Conservation (phyloP, 306 rosid genomes). For the Cicer judaicum region DNA sequence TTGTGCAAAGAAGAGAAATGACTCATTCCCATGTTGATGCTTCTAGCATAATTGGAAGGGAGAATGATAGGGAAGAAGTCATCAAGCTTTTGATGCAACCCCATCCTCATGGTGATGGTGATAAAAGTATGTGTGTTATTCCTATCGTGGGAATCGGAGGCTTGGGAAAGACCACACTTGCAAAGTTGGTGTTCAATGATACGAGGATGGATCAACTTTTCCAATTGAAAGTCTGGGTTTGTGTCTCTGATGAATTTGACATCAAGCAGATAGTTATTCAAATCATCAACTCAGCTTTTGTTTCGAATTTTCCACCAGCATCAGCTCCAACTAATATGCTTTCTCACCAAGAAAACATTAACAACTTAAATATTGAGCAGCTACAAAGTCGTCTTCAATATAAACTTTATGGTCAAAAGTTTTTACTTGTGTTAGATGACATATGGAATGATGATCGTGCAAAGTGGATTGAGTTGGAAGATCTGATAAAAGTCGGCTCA, state of each 20-base stretch:
- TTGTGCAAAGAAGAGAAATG: background rate
- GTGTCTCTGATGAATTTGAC: constrained; percentile 5
- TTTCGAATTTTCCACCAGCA: background rate
- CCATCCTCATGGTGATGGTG: background rate
- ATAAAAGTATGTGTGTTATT: background rate
- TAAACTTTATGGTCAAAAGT: background rate
- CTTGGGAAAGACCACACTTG: background rate
- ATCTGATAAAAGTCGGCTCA: background rate
- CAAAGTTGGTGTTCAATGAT: constrained; percentile 15
- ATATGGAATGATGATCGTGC: constrained; percentile 16
- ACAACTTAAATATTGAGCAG: background rate
- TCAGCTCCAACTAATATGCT: background rate
- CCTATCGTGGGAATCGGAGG: background rate
- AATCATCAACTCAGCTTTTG: background rate
- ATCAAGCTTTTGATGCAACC: background rate
- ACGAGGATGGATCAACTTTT: background rate
- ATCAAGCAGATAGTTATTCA: background rate
- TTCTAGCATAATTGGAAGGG: background rate
- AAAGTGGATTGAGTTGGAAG: constrained; percentile 3
- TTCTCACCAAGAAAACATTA: background rate
- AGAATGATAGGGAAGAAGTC: constrained; percentile 2
- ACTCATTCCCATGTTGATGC: background rate
- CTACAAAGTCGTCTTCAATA: background rate
- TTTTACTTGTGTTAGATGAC: background rate
- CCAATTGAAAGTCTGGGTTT: background rate